A percentile compares a stretch with the other conserved stretches of the same genome.
Evolutionary conservation across 805 yeast species (phyloP).

Genomic region (Candida mattraensis): DNA sequence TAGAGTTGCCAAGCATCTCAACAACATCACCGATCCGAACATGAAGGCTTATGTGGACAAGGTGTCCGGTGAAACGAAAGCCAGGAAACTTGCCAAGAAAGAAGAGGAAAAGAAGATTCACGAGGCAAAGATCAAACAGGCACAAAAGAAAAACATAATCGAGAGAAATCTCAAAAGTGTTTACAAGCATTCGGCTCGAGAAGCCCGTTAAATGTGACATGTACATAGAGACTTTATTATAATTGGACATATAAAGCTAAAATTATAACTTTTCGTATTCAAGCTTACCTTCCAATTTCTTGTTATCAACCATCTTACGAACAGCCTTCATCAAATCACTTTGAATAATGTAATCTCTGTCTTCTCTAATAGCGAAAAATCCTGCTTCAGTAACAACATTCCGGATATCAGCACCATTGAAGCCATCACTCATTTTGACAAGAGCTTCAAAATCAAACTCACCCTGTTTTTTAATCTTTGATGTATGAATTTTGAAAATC

Average conservation of each 20-base stretch:
- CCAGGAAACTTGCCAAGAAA: slow-evolving; percentile 19
- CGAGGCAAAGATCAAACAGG: slow-evolving; percentile 23
- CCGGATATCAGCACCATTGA: slow-evolving; percentile 97
- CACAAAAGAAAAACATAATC: slow-evolving; percentile 22
- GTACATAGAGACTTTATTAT: slow-evolving; percentile 2
- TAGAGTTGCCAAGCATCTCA: slow-evolving; percentile 38
- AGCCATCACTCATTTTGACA: slow-evolving; percentile 98
- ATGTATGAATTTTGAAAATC: slow-evolving; percentile 88
- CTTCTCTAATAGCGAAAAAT: slow-evolving; percentile 96
- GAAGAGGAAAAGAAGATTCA: slow-evolving; percentile 19
- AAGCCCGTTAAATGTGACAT: slow-evolving; percentile 16
- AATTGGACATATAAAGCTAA: no score
- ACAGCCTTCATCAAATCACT: slow-evolving; percentile 97
- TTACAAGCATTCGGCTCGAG: slow-evolving; percentile 21
- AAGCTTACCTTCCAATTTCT: slow-evolving; percentile 93
- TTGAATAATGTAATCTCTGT: slow-evolving; percentile 90
- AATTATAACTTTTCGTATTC: slow-evolving; percentile 87
- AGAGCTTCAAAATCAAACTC: slow-evolving; percentile 97
- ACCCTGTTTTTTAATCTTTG: slow-evolving; percentile 84
- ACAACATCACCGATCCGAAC: slow-evolving; percentile 31
- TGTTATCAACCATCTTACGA: slow-evolving; percentile 93
- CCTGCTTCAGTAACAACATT: slow-evolving; percentile 99
- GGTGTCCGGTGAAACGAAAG: slow-evolving; percentile 25
- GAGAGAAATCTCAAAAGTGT: slow-evolving; percentile 18
- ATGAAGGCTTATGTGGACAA: slow-evolving; percentile 31